Evolutionary conservation across 768 basidiomycete genomes (phyloP), one percentile per base, ranked within the genome.

Genomic region (Pleurotus salmoneostramineus): DNA sequence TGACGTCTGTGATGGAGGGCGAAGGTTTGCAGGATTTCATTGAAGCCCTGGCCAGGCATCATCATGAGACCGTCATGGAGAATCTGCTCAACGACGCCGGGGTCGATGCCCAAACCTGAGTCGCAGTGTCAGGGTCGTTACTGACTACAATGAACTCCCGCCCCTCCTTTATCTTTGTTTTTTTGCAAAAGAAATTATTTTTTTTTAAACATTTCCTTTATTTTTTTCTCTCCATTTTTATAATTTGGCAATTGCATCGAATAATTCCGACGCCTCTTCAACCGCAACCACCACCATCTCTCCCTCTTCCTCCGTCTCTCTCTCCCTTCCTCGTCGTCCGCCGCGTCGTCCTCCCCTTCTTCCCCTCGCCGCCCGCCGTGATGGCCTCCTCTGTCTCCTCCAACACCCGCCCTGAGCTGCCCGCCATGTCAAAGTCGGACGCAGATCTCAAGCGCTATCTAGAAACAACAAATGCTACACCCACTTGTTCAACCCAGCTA

Each of bases 1-100:
- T 91, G 3, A 71, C 74, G 3, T 78, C 81, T 0, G 82, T 89
- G 3, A 77, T 91, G 67, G 87, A 89, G 62, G 88, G 85, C 2
- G 82, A 85, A 31, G 84, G 80, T 1, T 64, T 90, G 21, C 74
- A 81, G 42, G 75, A 77, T 7, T 81, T 91, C 49, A 64, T 89
- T 33, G 77, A 78, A 52, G 85, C 81, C 2, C 71, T 90, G 54
- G 74, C 77, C 62, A 77, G 77, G 55, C 72, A 85, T 60, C 77
- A 85, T 61, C 75, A 82, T n/a, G 82, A 82, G 60, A 74, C 75
- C 35, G 67, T 75, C 47, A 76, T 86, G 76, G 83, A 85, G 59
- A 79, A 82, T 15, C 74, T 81, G 66, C 66, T 86, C 43, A 65
- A 45, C 1, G 61, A 64, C 42, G 21, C 21, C 21, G 21, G 21